These are phyloP conservation scores for Fusarium cyanostomum DNA, from an alignment of 2,329 filamentous ascomycete genomes.

Conservation along the genomic window DNA sequence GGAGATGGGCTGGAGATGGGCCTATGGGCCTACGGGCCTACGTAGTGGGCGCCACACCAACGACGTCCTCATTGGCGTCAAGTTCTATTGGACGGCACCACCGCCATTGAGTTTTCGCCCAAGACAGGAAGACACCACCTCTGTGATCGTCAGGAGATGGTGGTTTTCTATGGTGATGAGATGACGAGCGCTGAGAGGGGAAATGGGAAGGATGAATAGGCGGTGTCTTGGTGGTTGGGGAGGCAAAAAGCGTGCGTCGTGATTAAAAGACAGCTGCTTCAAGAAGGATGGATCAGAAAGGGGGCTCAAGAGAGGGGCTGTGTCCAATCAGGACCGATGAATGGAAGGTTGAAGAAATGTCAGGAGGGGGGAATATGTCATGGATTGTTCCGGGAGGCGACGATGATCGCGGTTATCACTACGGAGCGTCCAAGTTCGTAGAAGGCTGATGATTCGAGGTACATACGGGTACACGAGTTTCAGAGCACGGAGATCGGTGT, in stretches of 20 bases:
- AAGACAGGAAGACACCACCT: conserved; percentile 21
- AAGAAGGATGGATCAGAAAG: conserved; percentile 4
- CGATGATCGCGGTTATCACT: conserved; percentile 26
- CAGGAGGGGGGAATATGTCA: conserved; percentile 6
- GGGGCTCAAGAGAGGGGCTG: conserved; percentile 10
- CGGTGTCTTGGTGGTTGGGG: not conserved
- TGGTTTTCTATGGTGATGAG: not conserved
- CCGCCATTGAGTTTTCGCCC: not conserved
- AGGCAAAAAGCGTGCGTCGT: not conserved
- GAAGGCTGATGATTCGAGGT: not conserved
- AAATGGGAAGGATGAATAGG: conserved; percentile 5
- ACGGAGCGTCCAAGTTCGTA: not conserved
- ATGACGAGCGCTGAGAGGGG: not conserved
- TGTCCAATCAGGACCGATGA: conserved; percentile 3
- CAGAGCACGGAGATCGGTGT: not conserved
- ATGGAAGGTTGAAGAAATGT: not conserved
- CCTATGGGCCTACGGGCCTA: no score
- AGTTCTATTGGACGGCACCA: conserved; percentile 18
- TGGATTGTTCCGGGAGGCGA: conserved; percentile 14
- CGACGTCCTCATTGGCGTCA: not conserved
- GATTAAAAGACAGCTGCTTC: not conserved
- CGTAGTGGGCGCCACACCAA: conserved; percentile 24
- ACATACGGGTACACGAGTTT: conserved; percentile 24
- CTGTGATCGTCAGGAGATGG: conserved; percentile 33
- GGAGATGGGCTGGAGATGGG: conserved; percentile 24